Base-by-base conservation (phyloP, 371 early-diverging fungal genomes). In the Sporodiniella umbellata region DNA sequence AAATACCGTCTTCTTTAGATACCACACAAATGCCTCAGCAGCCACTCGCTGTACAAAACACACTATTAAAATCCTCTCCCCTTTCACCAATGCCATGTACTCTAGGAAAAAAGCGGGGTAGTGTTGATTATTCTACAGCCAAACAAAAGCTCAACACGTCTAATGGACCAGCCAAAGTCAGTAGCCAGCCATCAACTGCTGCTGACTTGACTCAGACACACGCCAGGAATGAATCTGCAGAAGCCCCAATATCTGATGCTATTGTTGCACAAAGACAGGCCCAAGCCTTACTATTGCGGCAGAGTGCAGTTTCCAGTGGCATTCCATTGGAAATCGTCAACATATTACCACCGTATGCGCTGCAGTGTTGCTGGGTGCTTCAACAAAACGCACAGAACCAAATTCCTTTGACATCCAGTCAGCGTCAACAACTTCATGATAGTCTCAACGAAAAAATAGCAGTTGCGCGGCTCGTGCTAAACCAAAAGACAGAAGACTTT, bases 351-450 rank as follows among this genome's bases (percentile, higher is more conserved):
- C 57, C 53, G 7, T 50, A 64, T 19, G 75, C 75, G 1, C 46
- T 74, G 4, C 70, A 68, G 31, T 70, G 68, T 31, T 63, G 58
- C 45, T 70, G 63, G 62, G 33, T 68, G 4, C 23, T 74, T 19
- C 70, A 74, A 42, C 68, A 74, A 42, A 50, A 59, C 8, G 55
- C 64, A 4, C 63, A 70, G 30, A 57, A 62, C 18, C 59, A 62
- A 21, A 58, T 66, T 18, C 14, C 25, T 4, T 23, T 74, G 2
- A 66, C 60, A 7, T 33, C 58, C 0, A 43, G 31, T 2, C 67
- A 66, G 31, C 58, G 61, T n/a, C 63, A 66, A 10, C 64, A 66
- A 42, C 63, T 62, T 6, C 61, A 52, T 14, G 54, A 45, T 17
- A 54, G 58, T 55, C 26, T 72, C 43, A 61, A 60, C 42, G 64